Evolutionary conservation across 805 yeast species (phyloP), one percentile per base, ranked within the genome.

Genomic region (Cyberlindnera americana): DNA sequence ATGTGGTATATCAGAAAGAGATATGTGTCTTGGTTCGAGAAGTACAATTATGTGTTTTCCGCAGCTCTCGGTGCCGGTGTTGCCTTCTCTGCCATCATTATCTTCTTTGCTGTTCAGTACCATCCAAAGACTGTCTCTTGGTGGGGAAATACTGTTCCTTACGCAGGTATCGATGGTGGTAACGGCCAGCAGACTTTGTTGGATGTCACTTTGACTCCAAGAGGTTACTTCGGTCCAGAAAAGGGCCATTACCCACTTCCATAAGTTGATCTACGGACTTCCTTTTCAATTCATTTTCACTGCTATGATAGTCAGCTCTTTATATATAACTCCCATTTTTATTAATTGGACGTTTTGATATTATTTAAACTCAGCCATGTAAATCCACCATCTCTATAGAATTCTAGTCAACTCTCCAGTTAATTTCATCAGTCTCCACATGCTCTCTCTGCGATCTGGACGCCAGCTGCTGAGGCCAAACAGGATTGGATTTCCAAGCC

Each of bases 61-160:
- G 72, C 81, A 36, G 83, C 75, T 1, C 60, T 80, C 18, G 60
- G 70, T 9, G 76, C 83, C 1, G 86, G 84, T 13, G 72, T 78
- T 16, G 84, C 84, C 2, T 68, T 79, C 44, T 66, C 79, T 41
- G 59, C 80, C 5, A 40, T 61, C 13, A 49, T 57, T 41, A 72
- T 78, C 26, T 81, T 81, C 61, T 76, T 77, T 53, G 60, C 74
- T 1, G 68, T 70, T 5, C 62, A 65, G 41, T 76, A 67, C 50
- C 67, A 73, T 35, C 62, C 64, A 3, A 63, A 61, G 18, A 46
- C 53, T 4, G 36, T 79, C 11, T 44, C 59, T 29, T 81, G 88
- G 88, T 81, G 88, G 88, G 88, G 88, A 1, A 78, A 77, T 41
- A 56, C 41, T n/a, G 70, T 67, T 11, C 28, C 54, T 1, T 53